phyloP scores from a whole-genome alignment of 2,329 filamentous ascomycete species.

The Penicillium sp. region DNA sequence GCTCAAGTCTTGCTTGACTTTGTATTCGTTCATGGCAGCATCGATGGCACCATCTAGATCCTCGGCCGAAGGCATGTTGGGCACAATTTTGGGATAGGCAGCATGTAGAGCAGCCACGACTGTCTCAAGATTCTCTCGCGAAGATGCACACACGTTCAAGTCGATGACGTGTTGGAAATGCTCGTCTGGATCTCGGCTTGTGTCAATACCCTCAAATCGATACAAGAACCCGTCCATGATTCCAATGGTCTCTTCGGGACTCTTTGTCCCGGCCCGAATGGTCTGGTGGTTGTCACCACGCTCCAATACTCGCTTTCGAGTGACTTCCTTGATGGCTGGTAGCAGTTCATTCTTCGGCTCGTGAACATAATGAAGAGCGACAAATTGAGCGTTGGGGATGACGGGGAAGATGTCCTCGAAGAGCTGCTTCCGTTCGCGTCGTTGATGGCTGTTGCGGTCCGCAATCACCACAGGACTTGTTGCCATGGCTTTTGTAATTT shows the following conservation, averaged over 20 bases:
- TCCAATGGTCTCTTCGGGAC: slow-evolving; percentile 70
- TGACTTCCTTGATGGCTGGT: slow-evolving; percentile 70
- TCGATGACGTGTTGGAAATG: slow-evolving; percentile 83
- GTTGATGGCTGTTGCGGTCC: slow-evolving; percentile 91
- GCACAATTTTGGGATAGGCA: slow-evolving; percentile 72
- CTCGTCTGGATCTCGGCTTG: slow-evolving; percentile 68
- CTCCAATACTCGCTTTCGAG: slow-evolving; percentile 73
- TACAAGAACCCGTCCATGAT: slow-evolving; percentile 95
- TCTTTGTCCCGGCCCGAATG: slow-evolving; percentile 79
- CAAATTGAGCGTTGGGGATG: slow-evolving; percentile 66
- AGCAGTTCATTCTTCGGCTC: slow-evolving; percentile 62
- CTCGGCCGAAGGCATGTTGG: slow-evolving; percentile 65
- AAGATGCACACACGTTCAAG: slow-evolving; percentile 74
- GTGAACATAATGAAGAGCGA: slow-evolving; percentile 88
- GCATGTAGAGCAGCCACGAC: slow-evolving; percentile 70
- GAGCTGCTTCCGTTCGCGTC: slow-evolving; percentile 82
- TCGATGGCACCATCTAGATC: slow-evolving; percentile 80
- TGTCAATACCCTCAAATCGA: slow-evolving; percentile 77
- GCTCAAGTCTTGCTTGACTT: slow-evolving; percentile 73
- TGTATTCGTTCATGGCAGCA: slow-evolving; percentile 72
- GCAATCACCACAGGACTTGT: slow-evolving; percentile 75
- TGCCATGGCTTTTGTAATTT: slow-evolving; percentile 65
- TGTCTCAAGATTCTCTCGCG: slow-evolving; percentile 80
- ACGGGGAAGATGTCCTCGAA: slow-evolving; percentile 71
- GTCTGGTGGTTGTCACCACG: slow-evolving; percentile 98